These are phyloP conservation scores for Ogataea ganodermae DNA, from an alignment of 805 yeast genomes.

Conservation along the genomic window DNA sequence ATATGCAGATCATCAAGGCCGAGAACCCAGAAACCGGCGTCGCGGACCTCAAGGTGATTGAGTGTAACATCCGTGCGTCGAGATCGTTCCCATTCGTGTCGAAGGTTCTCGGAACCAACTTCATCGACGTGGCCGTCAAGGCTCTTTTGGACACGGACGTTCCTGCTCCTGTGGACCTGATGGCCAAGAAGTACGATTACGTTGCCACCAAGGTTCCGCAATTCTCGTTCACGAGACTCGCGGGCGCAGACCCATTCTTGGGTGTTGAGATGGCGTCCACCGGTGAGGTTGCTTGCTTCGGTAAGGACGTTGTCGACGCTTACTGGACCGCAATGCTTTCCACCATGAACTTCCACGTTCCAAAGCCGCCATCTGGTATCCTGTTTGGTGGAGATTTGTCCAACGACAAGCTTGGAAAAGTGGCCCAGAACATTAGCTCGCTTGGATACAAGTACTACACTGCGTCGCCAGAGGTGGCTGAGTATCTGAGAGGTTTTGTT, in stretches of 20 bases:
- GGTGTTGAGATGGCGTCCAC: slow-evolving; percentile 99
- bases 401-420: slow-evolving; percentile 67
- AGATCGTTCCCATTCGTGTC: slow-evolving; percentile 99
- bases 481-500: slow-evolving; percentile 59
- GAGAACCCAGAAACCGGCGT: slow-evolving; percentile 58
- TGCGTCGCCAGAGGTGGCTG: slow-evolving; percentile 71
- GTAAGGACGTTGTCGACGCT: slow-evolving; percentile 80
- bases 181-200: slow-evolving; percentile 71
- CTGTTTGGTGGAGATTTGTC: slow-evolving; percentile 92
- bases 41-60: slow-evolving; percentile 87
- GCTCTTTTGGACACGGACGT: slow-evolving; percentile 76
- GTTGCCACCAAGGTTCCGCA: slow-evolving; percentile 99
- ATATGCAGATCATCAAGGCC: slow-evolving; percentile 93
- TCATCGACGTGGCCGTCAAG: slow-evolving; percentile 91
- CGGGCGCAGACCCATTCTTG: slow-evolving; percentile 98
- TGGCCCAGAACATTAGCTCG: slow-evolving; percentile 66
- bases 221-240: slow-evolving; percentile 95
- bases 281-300: slow-evolving; percentile 98
- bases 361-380: slow-evolving; percentile 85
- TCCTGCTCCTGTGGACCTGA: slow-evolving; percentile 80
- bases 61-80: slow-evolving; percentile 98
- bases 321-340: slow-evolving; percentile 98
- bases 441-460: slow-evolving; percentile 83
- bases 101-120: slow-evolving; percentile 91
- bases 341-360: slow-evolving; percentile 95